These are phyloP conservation scores for Coemansia sp. DNA, from an alignment of 371 early-diverging fungal genomes.

Conservation along the genomic window DNA sequence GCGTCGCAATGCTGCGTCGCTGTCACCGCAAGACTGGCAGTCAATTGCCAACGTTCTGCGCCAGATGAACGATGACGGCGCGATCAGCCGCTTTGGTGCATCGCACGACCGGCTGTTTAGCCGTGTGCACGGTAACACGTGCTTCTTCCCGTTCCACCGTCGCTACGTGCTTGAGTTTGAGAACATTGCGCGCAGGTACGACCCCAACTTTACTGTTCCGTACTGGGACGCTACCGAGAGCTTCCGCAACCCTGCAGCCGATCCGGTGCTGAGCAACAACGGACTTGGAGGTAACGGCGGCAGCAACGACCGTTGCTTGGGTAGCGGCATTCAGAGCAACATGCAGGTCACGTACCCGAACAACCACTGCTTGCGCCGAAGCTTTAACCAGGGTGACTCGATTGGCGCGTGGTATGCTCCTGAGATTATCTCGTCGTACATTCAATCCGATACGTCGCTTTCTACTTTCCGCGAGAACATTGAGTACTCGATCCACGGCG, in stretches of 20 bases:
- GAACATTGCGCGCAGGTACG: slow-evolving; percentile 42
- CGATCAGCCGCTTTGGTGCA: slow-evolving; percentile 38
- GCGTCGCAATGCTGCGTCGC: slow-evolving; percentile 52
- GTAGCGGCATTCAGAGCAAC: slow-evolving; percentile 35
- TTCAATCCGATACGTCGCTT: slow-evolving; percentile 31
- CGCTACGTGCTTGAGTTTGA: slow-evolving; percentile 51
- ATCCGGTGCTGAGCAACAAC: slow-evolving; percentile 24
- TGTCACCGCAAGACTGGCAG: slow-evolving; percentile 49
- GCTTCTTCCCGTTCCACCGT: slow-evolving; percentile 54
- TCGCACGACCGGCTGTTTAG: slow-evolving; percentile 34
- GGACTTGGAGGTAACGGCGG: slow-evolving; percentile 46
- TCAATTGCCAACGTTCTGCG: slow-evolving; percentile 23
- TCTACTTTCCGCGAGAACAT: slow-evolving; percentile 47
- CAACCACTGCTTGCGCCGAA: slow-evolving; percentile 45
- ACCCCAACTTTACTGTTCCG: slow-evolving; percentile 53
- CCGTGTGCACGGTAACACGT: slow-evolving; percentile 35
- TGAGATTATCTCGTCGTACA: slow-evolving; percentile 46
- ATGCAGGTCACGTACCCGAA: slow-evolving; percentile 44
- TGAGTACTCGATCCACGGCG: slow-evolving; percentile 53
- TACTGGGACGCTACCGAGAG: slow-evolving; percentile 55
- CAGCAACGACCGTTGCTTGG: slow-evolving; percentile 20
- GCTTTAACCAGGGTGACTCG: not conserved
- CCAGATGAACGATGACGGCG: slow-evolving; percentile 48
- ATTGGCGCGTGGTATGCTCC: slow-evolving; percentile 46
- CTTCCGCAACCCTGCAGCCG: slow-evolving; percentile 26